Base-by-base conservation (phyloP, 2,329 filamentous ascomycete species). In the Stagonosporopsis rhizophila region DNA sequence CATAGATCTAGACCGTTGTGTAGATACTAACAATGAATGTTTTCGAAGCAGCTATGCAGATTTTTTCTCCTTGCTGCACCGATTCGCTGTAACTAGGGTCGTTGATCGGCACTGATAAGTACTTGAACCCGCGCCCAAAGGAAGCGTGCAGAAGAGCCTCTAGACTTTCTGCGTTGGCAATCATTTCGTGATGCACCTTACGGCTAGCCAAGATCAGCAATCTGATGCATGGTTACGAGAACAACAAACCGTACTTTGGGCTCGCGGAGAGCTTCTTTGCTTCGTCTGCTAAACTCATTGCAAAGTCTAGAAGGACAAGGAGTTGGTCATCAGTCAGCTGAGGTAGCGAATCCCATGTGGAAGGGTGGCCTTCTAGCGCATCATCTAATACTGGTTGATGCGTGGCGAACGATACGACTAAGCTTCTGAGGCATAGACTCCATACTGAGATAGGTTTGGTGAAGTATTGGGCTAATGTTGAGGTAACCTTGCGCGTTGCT, bases 391-490 rank as follows among this genome's bases (percentile, higher is more conserved):
- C 71, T 15, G 76, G 32, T 76, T 77, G 56, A 80, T 80, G 20
- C 76, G 72, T 45, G 78, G 82, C 61, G 17, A 90, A 78, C 52
- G 85, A 89, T 52, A 83, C 79, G 35, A 86, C 67, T n/a, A 91
- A 76, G 67, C 89, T 87, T 34, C 81, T 81, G 30, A 92, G 74
- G 59, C 87, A 90, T 46, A 78, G 78, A n/a, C 81, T 79, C 89
- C 90, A 94, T 6, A 84, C 78, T 11, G 82, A 77, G 6, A 89
- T 85, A 59, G 90, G 89, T 55, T 88, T 88, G 28, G 91, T 81
- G 68, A 90, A 92, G 69, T 89, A 92, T 19, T 89, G 89, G 15
- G 89, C 88, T 6, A 94, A 77, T 6, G 89, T 89, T n/a, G 89
- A 89, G 62, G 89, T 90, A 22, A 94, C 81, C 76, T 95, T 95